These are phyloP conservation scores for Clavariopsis aquatica DNA, from an alignment of 495 filamentous ascomycete species.

Conservation along the genomic window DNA sequence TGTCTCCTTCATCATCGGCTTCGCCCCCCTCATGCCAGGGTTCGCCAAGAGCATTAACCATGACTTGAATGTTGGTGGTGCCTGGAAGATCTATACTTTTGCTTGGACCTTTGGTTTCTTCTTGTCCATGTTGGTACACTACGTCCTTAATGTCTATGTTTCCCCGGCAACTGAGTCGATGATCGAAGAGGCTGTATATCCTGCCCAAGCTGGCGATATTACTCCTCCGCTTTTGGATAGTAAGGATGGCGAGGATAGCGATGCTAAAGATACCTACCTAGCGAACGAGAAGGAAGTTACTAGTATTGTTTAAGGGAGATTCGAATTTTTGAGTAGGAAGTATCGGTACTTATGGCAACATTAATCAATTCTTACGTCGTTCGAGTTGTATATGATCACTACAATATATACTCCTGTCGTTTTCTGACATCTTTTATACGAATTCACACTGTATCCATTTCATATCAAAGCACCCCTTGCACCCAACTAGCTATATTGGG, in stretches of 20 bases:
- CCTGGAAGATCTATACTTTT: conserved; percentile 48
- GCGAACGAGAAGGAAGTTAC: conserved; percentile 32
- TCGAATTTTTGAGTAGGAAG: background rate
- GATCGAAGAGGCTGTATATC: conserved; percentile 48
- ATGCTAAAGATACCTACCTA: conserved; percentile 24
- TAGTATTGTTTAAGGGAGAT: conserved; percentile 17
- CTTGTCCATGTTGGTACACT: conserved; percentile 43
- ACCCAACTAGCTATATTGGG: too few relatives aligned
- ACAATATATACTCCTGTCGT: too few relatives aligned
- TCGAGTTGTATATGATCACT: too few relatives aligned
- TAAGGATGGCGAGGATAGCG: conserved; percentile 26
- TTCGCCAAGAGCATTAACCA: conserved; percentile 42
- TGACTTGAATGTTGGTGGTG: conserved; percentile 45
- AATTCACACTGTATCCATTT: too few relatives aligned
- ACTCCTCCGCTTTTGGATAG: conserved; percentile 33
- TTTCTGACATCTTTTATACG: too few relatives aligned
- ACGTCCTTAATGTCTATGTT: conserved; percentile 47
- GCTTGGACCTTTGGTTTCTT: conserved; percentile 47
- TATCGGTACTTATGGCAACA: too few relatives aligned
- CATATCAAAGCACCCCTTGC: too few relatives aligned
- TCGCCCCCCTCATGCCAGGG: conserved; percentile 50
- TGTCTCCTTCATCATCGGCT: conserved; percentile 46
- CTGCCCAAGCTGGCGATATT: conserved; percentile 44
- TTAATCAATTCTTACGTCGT: background rate
- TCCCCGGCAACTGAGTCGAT: conserved; percentile 43